Evolutionary conservation across 441 rosid species (phyloP), one percentile per base, ranked within the genome.

Genomic region (Corymbia citriodora): DNA sequence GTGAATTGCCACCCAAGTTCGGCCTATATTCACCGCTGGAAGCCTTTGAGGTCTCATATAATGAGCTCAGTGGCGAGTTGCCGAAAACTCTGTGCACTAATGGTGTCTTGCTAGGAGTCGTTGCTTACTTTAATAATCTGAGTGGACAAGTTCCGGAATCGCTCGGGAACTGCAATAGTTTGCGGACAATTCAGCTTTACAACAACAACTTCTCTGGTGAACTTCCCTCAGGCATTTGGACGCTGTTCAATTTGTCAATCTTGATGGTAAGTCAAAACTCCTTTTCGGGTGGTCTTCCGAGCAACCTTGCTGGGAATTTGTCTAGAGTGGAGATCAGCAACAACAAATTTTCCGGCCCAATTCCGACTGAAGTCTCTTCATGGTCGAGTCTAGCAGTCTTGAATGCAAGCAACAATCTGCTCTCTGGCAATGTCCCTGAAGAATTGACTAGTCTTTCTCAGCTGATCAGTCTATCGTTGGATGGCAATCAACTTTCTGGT

Each of bases 171-270:
- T 98, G 99, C 89, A 33, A 57, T 2, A 88, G 94, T 79, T 91
- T 98, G 92, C 91, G 79, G 55, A 92, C 97, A 1, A 88, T 97
- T 94, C 96, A 96, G 93, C 95, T 98, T 87, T 93, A 93, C 54
- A 88, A 92, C 90, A 98, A 98, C 94, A 91, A 86, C 45, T 96
- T 98, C 93, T 96, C 95, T 10, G 99, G 99, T 23, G 95, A 95
- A 92, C 90, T 98, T 90, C 99, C 99, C 79, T 83, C 91, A 0
- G 94, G 95, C 14, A 89, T 98, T 45, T 98, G 99, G 99, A 94
- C 95, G n/a, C 90, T 93, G 82, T 23, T n/a, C 92, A 92, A 92
- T 65, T 83, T 98, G 92, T 94, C 93, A n/a, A 93, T 92, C 90
- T 55, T 98, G 89, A 91, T 81, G 94, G 83, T 98, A 72, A 95